Base-by-base conservation (phyloP, 2,329 filamentous ascomycete species). In the Cytospora leucostoma region DNA sequence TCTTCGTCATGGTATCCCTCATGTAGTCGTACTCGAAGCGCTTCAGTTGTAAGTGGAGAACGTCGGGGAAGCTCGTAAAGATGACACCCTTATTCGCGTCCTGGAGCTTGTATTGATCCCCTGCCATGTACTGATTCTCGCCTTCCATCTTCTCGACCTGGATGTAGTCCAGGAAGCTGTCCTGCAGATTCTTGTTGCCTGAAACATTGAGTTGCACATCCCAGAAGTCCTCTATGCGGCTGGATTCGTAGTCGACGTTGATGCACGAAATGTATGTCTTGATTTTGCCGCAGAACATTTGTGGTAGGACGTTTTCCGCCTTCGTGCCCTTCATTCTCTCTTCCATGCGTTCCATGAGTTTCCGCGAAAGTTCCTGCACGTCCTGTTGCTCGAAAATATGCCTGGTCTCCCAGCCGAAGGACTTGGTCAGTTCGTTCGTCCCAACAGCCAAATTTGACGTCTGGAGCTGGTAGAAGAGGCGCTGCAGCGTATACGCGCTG, bases 201-300 rank as follows among this genome's bases (percentile, higher is more conserved):
- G 91, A 90, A 57, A 99, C 96, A 69, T 98, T 99, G 69, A 99
- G 85, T 74, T 99, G 95, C 65, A 99, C 92, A 74, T 99, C 95
- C 95, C 95, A 99, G 75, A 97, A 99, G 70, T 99, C 96, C 76
- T 99, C 95, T 68, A 95, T 87, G 66, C 94, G 87, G 66, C 93
- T 97, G 27, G 93, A 97, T 79, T 98, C 94, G 79, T 97, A 99
- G 71, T 96, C 89, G 66, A 99, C 96, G 75, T 99, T 95, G 75
- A 99, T 97, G 79, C 96, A 99, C 27, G 92, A 96, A 68, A 99
- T 96, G 76, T 98, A 99, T 0, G 95, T 99, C 80, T 98, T 98
- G 76, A 96, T 93, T 78, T 98, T 98, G 63, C 95, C 96, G 64
- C 95, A 93, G 72, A 99, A 98, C 80, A 99, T 90, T 66, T 91